Percentiles rank a stretch among this genome's conserved stretches.
Evolutionary conservation across 129 eudicot species (phyloP).

Genomic region (Glebionis coronaria): DNA sequence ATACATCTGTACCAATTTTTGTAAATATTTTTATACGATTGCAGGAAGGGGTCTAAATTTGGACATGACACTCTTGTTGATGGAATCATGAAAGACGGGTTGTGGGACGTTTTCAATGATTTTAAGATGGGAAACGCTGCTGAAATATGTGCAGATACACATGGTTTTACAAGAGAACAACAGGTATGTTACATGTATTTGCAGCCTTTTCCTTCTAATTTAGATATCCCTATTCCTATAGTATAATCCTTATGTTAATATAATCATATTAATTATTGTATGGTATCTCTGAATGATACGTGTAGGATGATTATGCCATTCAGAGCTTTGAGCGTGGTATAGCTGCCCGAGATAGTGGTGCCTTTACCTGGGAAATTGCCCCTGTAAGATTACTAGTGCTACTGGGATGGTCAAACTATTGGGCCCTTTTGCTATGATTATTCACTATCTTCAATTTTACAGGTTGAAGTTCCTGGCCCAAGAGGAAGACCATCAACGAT

Average conservation of each 20-base stretch:
- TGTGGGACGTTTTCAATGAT: constrained; percentile 93
- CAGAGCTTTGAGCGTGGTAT: constrained; percentile 96
- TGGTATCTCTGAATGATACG: constrained; percentile 15
- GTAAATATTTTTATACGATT: constrained; percentile 4
- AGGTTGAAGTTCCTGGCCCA: constrained; percentile 98
- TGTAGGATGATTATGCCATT: constrained; percentile 88
- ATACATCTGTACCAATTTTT: not conserved
- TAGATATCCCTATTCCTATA: not conserved
- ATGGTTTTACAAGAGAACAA: constrained; percentile 75
- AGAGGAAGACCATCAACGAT: constrained; percentile 91
- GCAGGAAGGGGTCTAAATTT: constrained; percentile 93
- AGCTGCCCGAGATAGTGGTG: constrained; percentile 86
- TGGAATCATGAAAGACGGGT: constrained; percentile 90
- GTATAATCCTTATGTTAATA: constrained; percentile 10
- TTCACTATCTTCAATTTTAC: constrained; percentile 22
- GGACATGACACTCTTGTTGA: constrained; percentile 95
- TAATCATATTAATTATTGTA: not conserved
- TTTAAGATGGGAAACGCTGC: constrained; percentile 87
- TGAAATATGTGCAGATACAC: constrained; percentile 87
- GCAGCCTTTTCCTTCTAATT: constrained; percentile 10
- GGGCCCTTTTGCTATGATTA: constrained; percentile 7
- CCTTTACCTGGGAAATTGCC: constrained; percentile 92
- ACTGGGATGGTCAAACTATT: constrained; percentile 18
- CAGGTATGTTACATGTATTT: constrained; percentile 50
- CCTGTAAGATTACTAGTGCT: constrained; percentile 57